phyloP scores from a whole-genome alignment of 208 protist species.

The Eutreptiella sp. region DNA sequence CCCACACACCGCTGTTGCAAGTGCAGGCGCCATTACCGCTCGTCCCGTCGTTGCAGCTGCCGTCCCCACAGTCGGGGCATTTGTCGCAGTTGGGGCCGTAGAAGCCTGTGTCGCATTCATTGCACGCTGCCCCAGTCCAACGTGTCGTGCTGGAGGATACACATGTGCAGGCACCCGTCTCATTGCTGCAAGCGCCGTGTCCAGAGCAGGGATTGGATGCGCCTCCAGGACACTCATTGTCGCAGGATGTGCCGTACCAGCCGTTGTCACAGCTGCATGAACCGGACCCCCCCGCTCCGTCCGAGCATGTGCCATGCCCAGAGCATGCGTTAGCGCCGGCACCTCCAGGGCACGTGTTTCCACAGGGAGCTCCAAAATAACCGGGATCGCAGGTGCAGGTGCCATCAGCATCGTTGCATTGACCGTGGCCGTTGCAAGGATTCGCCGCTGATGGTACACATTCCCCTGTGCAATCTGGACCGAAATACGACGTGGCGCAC shows the following conservation, averaged over 20 bases:
- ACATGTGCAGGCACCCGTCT: no score
- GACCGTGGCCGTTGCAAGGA: background rate
- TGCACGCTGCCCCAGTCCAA: slow-evolving; percentile 10
- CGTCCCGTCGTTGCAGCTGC: slow-evolving; percentile 5
- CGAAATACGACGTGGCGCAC: slow-evolving; percentile 8
- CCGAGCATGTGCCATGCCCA: slow-evolving; percentile 24
- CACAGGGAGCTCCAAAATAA: slow-evolving; percentile 13
- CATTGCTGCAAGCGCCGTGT: no score
- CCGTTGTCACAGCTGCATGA: slow-evolving; percentile 15
- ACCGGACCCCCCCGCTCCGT: slow-evolving; percentile 6
- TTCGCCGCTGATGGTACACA: slow-evolving; percentile 24
- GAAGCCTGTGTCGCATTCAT: slow-evolving; percentile 17
- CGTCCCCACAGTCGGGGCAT: no score
- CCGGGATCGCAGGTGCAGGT: slow-evolving; percentile 2
- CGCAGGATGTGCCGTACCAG: no score
- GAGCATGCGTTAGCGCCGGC: slow-evolving; percentile 6
- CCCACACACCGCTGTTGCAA: slow-evolving; percentile 15
- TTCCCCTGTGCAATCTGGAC: slow-evolving; percentile 7
- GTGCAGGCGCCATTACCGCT: background rate
- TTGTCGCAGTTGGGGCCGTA: slow-evolving; percentile 8
- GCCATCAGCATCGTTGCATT: background rate
- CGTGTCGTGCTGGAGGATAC: no score
- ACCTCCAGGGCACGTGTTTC: background rate
- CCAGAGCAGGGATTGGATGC: no score
- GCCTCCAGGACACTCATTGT: no score